Conservation (phyloP, 371 early-diverging fungal genomes). For the Apophysomyces variabilis region DNA sequence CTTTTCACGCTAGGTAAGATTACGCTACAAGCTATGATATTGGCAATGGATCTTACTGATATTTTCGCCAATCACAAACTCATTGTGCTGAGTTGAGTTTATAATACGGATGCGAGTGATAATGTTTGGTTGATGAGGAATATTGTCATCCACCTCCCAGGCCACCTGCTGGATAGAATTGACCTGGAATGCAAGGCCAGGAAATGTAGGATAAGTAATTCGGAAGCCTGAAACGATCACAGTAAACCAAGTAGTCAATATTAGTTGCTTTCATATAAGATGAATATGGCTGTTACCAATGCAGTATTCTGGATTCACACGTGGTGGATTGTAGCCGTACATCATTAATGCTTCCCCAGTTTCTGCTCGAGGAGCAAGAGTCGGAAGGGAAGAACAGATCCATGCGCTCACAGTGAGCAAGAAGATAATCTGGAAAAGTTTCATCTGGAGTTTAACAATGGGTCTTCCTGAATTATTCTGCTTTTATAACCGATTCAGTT, state of each 20-base stretch:
- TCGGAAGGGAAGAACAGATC: not conserved
- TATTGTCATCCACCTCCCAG: conserved; percentile 32
- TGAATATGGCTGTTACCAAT: conserved; percentile 22
- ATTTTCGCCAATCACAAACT: conserved; percentile 35
- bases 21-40: not conserved
- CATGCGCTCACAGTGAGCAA: not conserved
- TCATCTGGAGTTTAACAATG: not conserved
- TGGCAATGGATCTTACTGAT: conserved; percentile 23
- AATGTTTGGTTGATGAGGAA: conserved; percentile 27
- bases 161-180: conserved; percentile 24
- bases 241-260: no score
- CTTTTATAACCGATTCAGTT: not conserved
- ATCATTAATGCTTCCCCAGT: conserved; percentile 41
- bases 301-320: conserved; percentile 53
- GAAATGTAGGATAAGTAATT: conserved; percentile 31
- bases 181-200: conserved; percentile 22
- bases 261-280: no score
- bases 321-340: conserved; percentile 54
- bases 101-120: conserved; percentile 40
- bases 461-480: not conserved
- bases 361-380: conserved; percentile 27
- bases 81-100: conserved; percentile 31
- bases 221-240: conserved; percentile 21
- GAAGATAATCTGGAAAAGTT: not conserved
- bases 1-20: conserved; percentile 6